Conservation (phyloP, 2,329 filamentous ascomycete genomes). For the Colletotrichum tamarilloi region DNA sequence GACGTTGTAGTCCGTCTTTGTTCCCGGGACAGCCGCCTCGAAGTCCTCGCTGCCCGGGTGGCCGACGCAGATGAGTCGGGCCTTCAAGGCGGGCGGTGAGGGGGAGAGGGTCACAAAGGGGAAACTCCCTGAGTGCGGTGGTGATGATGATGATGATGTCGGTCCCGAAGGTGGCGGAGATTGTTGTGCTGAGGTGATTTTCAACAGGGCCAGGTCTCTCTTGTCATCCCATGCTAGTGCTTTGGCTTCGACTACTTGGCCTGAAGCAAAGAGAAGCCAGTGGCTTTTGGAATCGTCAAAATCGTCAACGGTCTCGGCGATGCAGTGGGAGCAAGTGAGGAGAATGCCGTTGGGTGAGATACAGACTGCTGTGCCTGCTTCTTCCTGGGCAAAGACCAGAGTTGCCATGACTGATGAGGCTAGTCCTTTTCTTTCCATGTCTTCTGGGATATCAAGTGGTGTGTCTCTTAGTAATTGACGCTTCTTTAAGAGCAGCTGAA, state of each 20-base stretch:
- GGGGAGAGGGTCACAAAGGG: slow-evolving; percentile 37
- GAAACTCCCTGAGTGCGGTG: slow-evolving; percentile 28
- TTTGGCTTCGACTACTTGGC: slow-evolving; percentile 49
- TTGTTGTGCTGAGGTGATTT: slow-evolving; percentile 46
- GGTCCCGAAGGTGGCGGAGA: background rate
- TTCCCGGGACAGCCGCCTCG: slow-evolving; percentile 48
- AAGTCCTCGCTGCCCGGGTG: slow-evolving; percentile 54
- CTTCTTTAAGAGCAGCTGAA: slow-evolving; percentile 30
- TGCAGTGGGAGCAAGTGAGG: slow-evolving; percentile 63
- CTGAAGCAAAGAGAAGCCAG: slow-evolving; percentile 57
- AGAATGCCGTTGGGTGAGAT: slow-evolving; percentile 56
- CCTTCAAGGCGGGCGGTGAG: slow-evolving; percentile 34
- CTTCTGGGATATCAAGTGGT: slow-evolving; percentile 10
- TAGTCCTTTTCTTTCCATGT: slow-evolving; percentile 8
- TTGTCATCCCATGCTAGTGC: slow-evolving; percentile 53
- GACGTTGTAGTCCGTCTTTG: slow-evolving; percentile 57
- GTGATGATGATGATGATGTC: background rate
- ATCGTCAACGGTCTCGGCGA: slow-evolving; percentile 53
- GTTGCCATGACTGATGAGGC: slow-evolving; percentile 40
- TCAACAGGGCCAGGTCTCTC: slow-evolving; percentile 59
- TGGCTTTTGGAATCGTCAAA: slow-evolving; percentile 43
- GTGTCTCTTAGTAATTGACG: slow-evolving; percentile 26
- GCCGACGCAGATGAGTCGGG: slow-evolving; percentile 46
- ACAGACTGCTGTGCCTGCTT: slow-evolving; percentile 63
- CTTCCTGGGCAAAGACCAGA: slow-evolving; percentile 60